A percentile compares a stretch with the other conserved stretches of the same genome.
Conservation (phyloP, 2,329 filamentous ascomycete genomes). For the Fusarium sarcochroum region DNA sequence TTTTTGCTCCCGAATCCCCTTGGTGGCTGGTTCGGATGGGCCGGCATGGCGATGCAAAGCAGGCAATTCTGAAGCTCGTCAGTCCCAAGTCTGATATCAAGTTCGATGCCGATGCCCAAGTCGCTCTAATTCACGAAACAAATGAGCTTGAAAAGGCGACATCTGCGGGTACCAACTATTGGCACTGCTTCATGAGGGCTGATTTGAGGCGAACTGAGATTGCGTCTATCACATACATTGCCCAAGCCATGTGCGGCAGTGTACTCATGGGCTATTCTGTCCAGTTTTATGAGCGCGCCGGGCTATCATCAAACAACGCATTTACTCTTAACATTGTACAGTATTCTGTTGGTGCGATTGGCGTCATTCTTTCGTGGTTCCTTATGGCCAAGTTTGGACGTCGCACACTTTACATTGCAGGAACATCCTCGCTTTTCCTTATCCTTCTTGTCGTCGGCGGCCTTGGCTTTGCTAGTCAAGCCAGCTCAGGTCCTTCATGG, state of each 20-base stretch:
- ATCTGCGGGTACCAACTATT: constrained; percentile 59
- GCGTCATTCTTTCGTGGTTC: constrained; percentile 62
- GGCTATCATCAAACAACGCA: constrained; percentile 53
- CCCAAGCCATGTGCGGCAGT: constrained; percentile 57
- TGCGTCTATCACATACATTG: constrained; percentile 59
- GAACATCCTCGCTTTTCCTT: constrained; percentile 63
- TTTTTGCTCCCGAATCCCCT: constrained; percentile 63
- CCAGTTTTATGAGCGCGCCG: constrained; percentile 61
- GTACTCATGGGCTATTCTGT: constrained; percentile 71
- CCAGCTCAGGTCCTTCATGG: constrained; percentile 58
- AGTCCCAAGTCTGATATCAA: constrained; percentile 32
- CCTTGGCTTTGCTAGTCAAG: constrained; percentile 65
- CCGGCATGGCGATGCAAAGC: constrained; percentile 35
- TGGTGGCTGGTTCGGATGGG: constrained; percentile 61
- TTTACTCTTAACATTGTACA: constrained; percentile 59
- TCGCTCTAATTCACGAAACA: constrained; percentile 51
- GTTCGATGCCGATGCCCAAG: constrained; percentile 44
- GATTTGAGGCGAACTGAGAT: constrained; percentile 63
- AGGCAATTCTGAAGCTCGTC: constrained; percentile 45
- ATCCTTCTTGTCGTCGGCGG: constrained; percentile 61
- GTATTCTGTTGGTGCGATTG: constrained; percentile 60
- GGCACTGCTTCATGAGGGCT: constrained; percentile 62
- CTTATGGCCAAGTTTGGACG: constrained; percentile 60
- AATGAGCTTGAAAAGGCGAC: constrained; percentile 61
- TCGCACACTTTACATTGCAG: constrained; percentile 59